Conservation (phyloP, 345 rosid species). For the Noccaea caerulescens region DNA sequence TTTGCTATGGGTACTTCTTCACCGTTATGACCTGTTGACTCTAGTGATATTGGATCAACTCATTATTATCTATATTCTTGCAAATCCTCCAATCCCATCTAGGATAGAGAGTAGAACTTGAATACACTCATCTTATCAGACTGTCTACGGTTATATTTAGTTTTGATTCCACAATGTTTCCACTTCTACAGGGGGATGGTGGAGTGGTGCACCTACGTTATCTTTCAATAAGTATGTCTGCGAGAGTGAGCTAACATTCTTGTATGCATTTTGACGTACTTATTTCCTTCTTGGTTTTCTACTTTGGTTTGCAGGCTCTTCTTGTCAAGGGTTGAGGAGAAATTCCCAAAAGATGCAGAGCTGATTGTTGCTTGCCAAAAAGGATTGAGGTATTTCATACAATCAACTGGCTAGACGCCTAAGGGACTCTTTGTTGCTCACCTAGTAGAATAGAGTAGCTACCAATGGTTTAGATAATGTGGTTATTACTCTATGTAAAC, state of each 20-base stretch:
- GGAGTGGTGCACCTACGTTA: slow-evolving; percentile 86
- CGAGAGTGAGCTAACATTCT: slow-evolving; percentile 12
- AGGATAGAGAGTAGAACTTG: slow-evolving; percentile 17
- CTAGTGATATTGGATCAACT: slow-evolving; percentile 10
- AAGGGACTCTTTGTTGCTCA: slow-evolving; percentile 4
- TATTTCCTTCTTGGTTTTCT: slow-evolving; percentile 27
- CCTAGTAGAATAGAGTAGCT: slow-evolving; percentile 5
- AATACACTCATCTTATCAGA: background rate
- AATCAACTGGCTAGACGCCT: background rate
- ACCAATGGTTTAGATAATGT: background rate
- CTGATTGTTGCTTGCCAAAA: slow-evolving; percentile 93
- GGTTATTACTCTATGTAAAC: background rate
- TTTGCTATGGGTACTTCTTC: slow-evolving; percentile 74
- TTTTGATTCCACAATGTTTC: slow-evolving; percentile 33
- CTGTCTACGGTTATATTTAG: slow-evolving; percentile 1
- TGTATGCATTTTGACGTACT: slow-evolving; percentile 17
- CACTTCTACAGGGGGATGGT: slow-evolving; percentile 80
- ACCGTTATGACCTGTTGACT: slow-evolving; percentile 27
- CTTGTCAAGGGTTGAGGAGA: slow-evolving; percentile 69
- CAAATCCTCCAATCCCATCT: background rate
- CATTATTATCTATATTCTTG: background rate
- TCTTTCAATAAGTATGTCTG: slow-evolving; percentile 64
- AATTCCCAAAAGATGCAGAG: slow-evolving; percentile 77
- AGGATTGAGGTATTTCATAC: slow-evolving; percentile 71
- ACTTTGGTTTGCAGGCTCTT: slow-evolving; percentile 58